Evolutionary conservation across 2,329 filamentous ascomycete species (phyloP).

Genomic region (Paramyrothecium roridum): DNA sequence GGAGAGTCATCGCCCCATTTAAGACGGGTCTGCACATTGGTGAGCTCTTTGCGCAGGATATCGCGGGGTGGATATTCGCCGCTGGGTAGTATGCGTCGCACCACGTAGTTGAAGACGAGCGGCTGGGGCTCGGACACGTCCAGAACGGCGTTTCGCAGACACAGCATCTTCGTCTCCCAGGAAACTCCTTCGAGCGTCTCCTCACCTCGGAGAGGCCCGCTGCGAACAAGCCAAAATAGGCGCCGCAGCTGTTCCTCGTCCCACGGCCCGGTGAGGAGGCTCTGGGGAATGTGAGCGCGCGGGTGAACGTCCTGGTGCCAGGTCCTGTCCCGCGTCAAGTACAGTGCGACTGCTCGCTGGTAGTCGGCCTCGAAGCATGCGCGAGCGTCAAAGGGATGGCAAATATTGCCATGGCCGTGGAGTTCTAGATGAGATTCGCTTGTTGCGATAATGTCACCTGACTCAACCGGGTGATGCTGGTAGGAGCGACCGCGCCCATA

Average conservation of each 20-base stretch:
- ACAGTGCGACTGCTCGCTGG: conserved; percentile 17
- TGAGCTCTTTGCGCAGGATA: conserved; percentile 18
- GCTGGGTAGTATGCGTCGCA: conserved; percentile 20
- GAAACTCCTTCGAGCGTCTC: conserved; percentile 19
- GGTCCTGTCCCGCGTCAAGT: conserved; percentile 13
- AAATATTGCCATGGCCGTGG: no score
- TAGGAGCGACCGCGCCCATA: conserved; percentile 30
- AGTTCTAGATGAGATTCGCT: neutral
- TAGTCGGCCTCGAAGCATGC: conserved; percentile 35
- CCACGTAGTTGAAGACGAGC: conserved; percentile 26
- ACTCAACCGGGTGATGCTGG: conserved; percentile 24
- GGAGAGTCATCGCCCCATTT: conserved; percentile 25
- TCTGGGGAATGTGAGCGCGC: conserved; percentile 32
- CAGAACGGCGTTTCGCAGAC: conserved; percentile 31
- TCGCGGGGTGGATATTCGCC: conserved; percentile 22
- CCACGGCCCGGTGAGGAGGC: conserved; percentile 40
- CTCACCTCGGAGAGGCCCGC: conserved; percentile 27
- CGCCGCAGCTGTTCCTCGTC: conserved; percentile 33
- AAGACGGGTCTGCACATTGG: conserved; percentile 21
- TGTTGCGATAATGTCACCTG: conserved; percentile 5
- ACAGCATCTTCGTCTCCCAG: conserved; percentile 39
- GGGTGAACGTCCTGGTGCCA: conserved; percentile 33
- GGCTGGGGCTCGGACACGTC: conserved; percentile 20
- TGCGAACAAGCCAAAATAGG: conserved; percentile 43
- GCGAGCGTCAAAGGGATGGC: conserved; percentile 25